These are phyloP conservation scores for Saccharomycopsis microspora DNA, from an alignment of 805 yeast genomes.

Conservation along the genomic window DNA sequence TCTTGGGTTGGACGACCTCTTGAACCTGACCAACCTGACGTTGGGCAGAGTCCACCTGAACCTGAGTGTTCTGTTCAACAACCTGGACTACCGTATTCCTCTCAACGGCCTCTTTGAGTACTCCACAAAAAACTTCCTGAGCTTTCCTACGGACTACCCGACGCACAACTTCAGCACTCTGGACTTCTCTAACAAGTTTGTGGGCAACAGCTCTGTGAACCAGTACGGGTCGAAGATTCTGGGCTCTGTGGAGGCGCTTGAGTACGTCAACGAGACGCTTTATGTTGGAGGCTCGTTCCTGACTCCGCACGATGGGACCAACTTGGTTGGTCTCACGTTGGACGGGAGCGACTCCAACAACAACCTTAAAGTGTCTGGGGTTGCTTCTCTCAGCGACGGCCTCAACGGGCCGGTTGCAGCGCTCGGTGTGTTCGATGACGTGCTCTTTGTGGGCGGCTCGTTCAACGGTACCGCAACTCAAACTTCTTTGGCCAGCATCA, in stretches of 20 bases:
- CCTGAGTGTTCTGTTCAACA: slow-evolving; percentile 15
- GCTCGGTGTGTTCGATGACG: slow-evolving; percentile 23
- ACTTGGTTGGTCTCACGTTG: slow-evolving; percentile 23
- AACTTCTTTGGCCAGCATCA: slow-evolving; percentile 21
- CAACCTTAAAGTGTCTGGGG: slow-evolving; percentile 8
- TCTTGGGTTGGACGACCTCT: slow-evolving; percentile 31
- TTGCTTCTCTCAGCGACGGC: slow-evolving; percentile 25
- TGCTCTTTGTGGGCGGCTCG: slow-evolving; percentile 36
- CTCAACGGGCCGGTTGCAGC: slow-evolving; percentile 28
- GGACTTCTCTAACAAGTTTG: slow-evolving; percentile 17
- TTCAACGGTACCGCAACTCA: slow-evolving; percentile 27
- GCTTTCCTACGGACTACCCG: slow-evolving; percentile 31
- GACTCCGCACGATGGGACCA: slow-evolving; percentile 25
- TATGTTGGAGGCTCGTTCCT: slow-evolving; percentile 40
- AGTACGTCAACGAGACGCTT: slow-evolving; percentile 27
- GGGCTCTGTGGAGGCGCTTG: slow-evolving; percentile 26
- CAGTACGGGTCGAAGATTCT: slow-evolving; percentile 24
- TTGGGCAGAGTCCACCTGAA: slow-evolving; percentile 16
- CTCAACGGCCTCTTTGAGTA: slow-evolving; percentile 81
- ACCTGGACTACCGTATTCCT: slow-evolving; percentile 21
- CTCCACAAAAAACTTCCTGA: slow-evolving; percentile 53
- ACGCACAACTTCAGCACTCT: slow-evolving; percentile 20
- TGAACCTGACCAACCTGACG: slow-evolving; percentile 24
- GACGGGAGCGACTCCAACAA: slow-evolving; percentile 7
- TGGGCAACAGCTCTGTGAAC: slow-evolving; percentile 41